Conservation (phyloP, 352 stramenopile genomes). For the Halophytophthora polymorphica region DNA sequence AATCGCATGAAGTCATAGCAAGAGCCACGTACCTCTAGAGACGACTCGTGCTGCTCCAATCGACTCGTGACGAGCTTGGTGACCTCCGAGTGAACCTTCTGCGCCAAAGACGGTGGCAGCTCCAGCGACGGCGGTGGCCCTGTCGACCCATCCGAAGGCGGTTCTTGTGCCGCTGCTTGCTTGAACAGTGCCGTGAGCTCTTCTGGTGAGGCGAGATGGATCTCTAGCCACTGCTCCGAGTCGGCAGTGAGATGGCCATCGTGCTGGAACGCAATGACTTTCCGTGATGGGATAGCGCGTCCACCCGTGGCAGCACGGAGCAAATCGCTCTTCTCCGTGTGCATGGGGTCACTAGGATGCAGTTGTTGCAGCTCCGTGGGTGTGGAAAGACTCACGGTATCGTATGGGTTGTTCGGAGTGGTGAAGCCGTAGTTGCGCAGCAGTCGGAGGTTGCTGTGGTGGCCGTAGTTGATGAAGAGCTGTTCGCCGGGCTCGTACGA, state of each 20-base stretch:
- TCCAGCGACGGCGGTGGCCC: conserved; percentile 7
- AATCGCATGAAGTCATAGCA: not conserved
- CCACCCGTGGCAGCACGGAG: conserved; percentile 22
- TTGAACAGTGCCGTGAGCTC: conserved; percentile 47
- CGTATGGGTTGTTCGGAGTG: conserved; percentile 34
- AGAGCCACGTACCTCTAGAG: conserved; percentile 26
- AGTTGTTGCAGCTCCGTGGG: conserved; percentile 35
- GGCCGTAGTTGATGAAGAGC: conserved; percentile 81
- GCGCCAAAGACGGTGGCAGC: conserved; percentile 26
- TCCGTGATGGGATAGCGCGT: conserved; percentile 15
- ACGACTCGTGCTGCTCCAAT: conserved; percentile 24
- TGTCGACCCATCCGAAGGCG: conserved; percentile 3
- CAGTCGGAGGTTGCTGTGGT: conserved; percentile 59
- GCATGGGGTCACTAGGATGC: conserved; percentile 23
- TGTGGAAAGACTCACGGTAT: conserved; percentile 40
- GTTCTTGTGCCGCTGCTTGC: conserved; percentile 13
- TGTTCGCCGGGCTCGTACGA: conserved; percentile 60
- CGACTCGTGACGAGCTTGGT: conserved; percentile 12
- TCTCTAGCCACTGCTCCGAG: conserved; percentile 51
- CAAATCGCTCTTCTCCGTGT: conserved; percentile 35
- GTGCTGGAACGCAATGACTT: conserved; percentile 29
- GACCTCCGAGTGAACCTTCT: conserved; percentile 26
- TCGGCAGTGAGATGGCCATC: conserved; percentile 30
- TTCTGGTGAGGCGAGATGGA: conserved; percentile 38
- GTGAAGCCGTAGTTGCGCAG: conserved; percentile 85